Evolutionary conservation across 495 filamentous ascomycete genomes (phyloP).

Genomic region (Friedmanniomyces endolithicus): DNA sequence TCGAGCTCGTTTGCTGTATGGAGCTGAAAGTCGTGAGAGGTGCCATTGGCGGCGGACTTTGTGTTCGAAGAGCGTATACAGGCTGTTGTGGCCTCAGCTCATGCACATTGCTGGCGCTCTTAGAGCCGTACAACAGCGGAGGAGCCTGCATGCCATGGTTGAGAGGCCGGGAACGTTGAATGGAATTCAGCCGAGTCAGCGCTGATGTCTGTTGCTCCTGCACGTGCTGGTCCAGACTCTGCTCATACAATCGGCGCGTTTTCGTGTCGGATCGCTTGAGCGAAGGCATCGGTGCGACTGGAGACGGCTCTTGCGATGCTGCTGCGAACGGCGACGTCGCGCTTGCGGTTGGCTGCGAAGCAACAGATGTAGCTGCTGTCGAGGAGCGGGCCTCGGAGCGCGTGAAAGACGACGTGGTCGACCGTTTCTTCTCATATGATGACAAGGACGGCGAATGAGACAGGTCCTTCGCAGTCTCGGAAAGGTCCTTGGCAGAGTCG

Average conservation of each 20-base stretch:
- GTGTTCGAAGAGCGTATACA: conserved; percentile 36
- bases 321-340: conserved; percentile 18
- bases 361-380: conserved; percentile 82
- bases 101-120: conserved; percentile 44
- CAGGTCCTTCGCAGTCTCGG: conserved; percentile 34
- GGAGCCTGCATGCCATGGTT: conserved; percentile 37
- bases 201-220: conserved; percentile 71
- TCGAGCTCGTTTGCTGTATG: conserved; percentile 19
- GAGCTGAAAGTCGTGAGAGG: conserved; percentile 28
- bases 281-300: conserved; percentile 27
- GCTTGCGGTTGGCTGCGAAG: conserved; percentile 53
- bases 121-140: conserved; percentile 31
- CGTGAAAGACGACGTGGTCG: conserved; percentile 76
- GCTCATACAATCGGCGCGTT: conserved; percentile 71
- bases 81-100: conserved; percentile 43
- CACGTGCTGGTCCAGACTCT: conserved; percentile 63
- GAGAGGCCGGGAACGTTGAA: conserved; percentile 46
- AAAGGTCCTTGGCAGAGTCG: conserved; percentile 27
- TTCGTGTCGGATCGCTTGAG: conserved; percentile 45
- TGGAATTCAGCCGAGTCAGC: conserved; percentile 62
- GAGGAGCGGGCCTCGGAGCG: conserved; percentile 59
- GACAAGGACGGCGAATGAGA: conserved; percentile 44
- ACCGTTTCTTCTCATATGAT: conserved; percentile 60
- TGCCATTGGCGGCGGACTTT: conserved; percentile 40
- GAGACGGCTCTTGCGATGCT: conserved; percentile 10